Conservation (phyloP, 164 flowering plant species). For the Piper betle region DNA sequence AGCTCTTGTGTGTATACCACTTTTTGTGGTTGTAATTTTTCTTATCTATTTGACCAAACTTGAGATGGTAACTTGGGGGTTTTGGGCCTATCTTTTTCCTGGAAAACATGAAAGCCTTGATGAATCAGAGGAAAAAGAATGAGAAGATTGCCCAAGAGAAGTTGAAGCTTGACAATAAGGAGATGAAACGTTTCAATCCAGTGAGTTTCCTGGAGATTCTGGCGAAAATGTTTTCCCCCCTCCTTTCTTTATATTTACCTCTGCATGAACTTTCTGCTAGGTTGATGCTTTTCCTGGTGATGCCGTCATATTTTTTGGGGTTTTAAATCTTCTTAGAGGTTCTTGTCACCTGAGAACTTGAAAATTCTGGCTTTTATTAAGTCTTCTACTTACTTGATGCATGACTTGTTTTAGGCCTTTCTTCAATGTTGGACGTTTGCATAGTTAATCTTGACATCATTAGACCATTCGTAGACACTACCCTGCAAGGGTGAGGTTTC, state of each 20-base stretch:
- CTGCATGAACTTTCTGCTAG: constrained; percentile 24
- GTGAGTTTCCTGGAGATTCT: constrained; percentile 28
- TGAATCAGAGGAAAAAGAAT: constrained; percentile 58
- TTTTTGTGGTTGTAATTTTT: too few relatives aligned
- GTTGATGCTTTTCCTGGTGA: constrained; percentile 99
- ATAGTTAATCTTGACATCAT: constrained; percentile 73
- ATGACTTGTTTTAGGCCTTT: constrained; percentile 50
- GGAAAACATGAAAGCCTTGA: constrained; percentile 56
- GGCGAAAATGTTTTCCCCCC: not conserved
- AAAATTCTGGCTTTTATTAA: not conserved
- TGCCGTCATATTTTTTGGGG: constrained; percentile 80
- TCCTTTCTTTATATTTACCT: constrained; percentile 1
- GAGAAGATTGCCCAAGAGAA: constrained; percentile 70
- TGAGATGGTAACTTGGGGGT: constrained; percentile 5
- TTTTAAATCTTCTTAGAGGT: constrained; percentile 97
- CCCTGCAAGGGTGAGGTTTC: constrained; percentile 59
- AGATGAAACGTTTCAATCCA: constrained; percentile 78
- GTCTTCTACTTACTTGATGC: constrained; percentile 5
- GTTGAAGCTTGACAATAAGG: constrained; percentile 63
- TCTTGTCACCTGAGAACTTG: constrained; percentile 2
- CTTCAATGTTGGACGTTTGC: constrained; percentile 67
- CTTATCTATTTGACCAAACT: constrained; percentile 1
- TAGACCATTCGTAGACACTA: constrained; percentile 98
- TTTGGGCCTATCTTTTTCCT: constrained; percentile 11
- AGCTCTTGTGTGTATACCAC: constrained; percentile 48